Conservation (phyloP, 1,284 basidiomycete genomes). For the Fomes fomentarius region DNA sequence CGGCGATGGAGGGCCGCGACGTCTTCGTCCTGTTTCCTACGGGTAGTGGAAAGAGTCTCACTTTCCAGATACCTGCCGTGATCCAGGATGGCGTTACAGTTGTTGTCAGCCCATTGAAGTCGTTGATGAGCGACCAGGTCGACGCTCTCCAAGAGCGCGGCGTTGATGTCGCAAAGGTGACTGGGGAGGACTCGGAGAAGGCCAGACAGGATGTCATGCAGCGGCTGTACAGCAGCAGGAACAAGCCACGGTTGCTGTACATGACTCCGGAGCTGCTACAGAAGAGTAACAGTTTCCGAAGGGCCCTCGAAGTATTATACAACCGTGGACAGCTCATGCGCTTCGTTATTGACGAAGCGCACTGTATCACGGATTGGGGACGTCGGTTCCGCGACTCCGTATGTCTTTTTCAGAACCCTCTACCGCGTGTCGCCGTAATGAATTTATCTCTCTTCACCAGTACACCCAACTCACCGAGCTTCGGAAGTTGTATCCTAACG, state of each 20-base stretch:
- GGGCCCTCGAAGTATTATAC: constrained; percentile 64
- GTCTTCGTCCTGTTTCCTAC: constrained; percentile 98
- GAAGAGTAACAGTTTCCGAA: constrained; percentile 60
- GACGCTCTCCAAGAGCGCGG: constrained; percentile 64
- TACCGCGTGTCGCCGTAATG: too few species aligned
- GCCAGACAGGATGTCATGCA: constrained; percentile 42
- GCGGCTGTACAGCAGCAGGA: constrained; percentile 41
- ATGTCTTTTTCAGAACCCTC: too few species aligned
- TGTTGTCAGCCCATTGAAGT: constrained; percentile 89
- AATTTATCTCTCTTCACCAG: too few species aligned
- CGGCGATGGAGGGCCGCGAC: constrained; percentile 80
- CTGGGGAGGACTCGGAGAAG: constrained; percentile 56
- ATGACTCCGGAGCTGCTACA: constrained; percentile 93
- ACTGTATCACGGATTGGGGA: constrained; percentile 89
- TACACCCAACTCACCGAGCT: constrained; percentile 72
- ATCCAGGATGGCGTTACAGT: constrained; percentile 83
- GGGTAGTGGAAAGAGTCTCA: constrained; percentile 92
- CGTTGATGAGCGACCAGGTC: constrained; percentile 93
- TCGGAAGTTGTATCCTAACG: constrained; percentile 71
- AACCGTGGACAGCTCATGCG: constrained; percentile 68
- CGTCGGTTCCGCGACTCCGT: constrained; percentile 82
- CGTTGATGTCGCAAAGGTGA: constrained; percentile 78
- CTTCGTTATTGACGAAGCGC: constrained; percentile 96
- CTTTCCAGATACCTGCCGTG: constrained; percentile 88
- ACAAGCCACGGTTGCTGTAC: constrained; percentile 76